Evolutionary conservation across 305 asterid genomes (phyloP), one percentile per base, ranked within the genome.

Genomic region (Nicotiana rustica): DNA sequence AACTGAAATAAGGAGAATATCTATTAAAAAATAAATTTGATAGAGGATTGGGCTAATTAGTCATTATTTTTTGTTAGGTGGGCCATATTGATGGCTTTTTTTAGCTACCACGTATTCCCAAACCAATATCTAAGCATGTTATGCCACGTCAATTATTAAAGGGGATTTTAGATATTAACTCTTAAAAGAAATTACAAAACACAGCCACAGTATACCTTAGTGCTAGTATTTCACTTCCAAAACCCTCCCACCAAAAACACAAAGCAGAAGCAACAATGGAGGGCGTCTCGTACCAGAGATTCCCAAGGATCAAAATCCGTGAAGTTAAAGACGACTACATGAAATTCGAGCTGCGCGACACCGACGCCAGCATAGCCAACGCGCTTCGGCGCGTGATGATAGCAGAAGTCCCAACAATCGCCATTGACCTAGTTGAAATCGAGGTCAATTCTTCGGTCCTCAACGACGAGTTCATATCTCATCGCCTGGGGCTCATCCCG

Each of bases 351-450:
- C 93, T 96, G n/a, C 95, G 95, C 14, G 94, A 91, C 18, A 96
- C 98, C 17, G 99, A 96, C 80, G 93, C 96, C 62, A 93, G 98
- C 86, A 91, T 96, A 62, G 98, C 99, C 57, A 96, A 96, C 89
- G 97, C 98, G n/a, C 95, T 96, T 67, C 97, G 99, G 77, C 99
- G 99, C 70, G 94, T 94, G 79, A 96, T 96, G 99, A 93, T 96
- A n/a, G 88, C 98, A n/a, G 99, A 96, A 81, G 99, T 96, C 13
- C 99, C 99, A 0, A 96, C 98, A 3, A 87, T 96, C 77, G 98
- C 98, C 56, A 92, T 96, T 68, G 99, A 96, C 86, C 86, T 94
- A 79, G 99, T 96, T 33, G 99, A 96, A 88, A 96, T 96, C 83
- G 98, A 96, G 91, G 97, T 93, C 35, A 96, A 96, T 86, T 93